Base-by-base conservation (phyloP, 2,329 filamentous ascomycete species). In the Dactylellina leptospora region DNA sequence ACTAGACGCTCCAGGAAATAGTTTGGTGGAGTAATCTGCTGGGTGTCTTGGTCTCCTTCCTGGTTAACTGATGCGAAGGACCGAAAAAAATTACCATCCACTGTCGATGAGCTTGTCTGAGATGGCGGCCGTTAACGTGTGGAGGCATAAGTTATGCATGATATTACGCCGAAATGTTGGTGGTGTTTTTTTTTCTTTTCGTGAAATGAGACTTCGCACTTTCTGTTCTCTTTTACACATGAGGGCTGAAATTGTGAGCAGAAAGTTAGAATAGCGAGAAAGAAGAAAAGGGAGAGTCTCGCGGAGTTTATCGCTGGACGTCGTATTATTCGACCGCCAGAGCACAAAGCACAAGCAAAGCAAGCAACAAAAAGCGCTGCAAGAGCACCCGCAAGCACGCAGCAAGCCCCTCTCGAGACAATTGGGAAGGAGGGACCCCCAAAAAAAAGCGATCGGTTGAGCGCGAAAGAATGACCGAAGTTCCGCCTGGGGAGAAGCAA, bases 381-480 rank as follows among this genome's bases (percentile, higher is more conserved):
- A n/a, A n/a, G n/a, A n/a, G n/a, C n/a, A n/a, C n/a, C n/a, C n/a
- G n/a, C n/a, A n/a, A n/a, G n/a, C n/a, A n/a, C n/a, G n/a, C 40
- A 18, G 13, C 30, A 48, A 38, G 44, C 51, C 51, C 30, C 36
- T 54, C 44, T 72, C 28, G 48, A 56, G 61, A 63, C 60, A 62
- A 72, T 63, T 71, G 53, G 45, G 62, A 68, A 60, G 62, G 54
- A 60, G 62, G 47, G 45, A 53, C 62, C 62, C 53, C 54, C 47
- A 64, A 56, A 33, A 36, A 53, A 61, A 62, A 51, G 9, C 42
- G 64, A 71, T 53, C 47, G 51, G 63, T 61, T 38, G 55, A 56
- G 56, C 50, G 64, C 56, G 58, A 71, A 71, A 50, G 51, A 71
- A 59, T 50, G 53, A 68, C 62, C 62, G 62, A 68, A 68, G 53